Evolutionary conservation across 345 rosid species (phyloP).

Genomic region (Brassica incana): DNA sequence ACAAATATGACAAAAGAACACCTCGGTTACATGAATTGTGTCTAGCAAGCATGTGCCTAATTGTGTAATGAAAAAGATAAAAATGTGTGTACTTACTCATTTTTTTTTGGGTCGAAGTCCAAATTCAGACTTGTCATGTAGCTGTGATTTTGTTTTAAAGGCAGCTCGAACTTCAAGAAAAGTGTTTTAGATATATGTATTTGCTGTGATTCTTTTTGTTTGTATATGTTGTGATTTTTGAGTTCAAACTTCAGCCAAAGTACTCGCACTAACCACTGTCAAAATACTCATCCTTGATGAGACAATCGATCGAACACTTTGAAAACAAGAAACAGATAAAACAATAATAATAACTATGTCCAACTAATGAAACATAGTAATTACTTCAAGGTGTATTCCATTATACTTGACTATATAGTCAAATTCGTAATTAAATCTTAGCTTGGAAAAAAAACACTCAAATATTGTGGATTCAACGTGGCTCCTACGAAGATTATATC

Average conservation of each 20-base stretch:
- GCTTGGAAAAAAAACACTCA: background rate
- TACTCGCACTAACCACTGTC: background rate
- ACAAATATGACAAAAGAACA: too few relatives aligned
- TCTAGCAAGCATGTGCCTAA: too few relatives aligned
- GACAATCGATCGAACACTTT: background rate
- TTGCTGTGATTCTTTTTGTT: background rate
- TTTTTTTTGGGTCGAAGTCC: too few relatives aligned
- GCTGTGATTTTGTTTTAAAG: background rate
- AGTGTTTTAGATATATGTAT: background rate
- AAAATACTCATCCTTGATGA: background rate
- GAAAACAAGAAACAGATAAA: background rate
- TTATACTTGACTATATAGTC: constrained; percentile 21
- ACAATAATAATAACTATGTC: background rate
- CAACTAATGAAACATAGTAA: background rate
- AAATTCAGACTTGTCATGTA: too few relatives aligned
- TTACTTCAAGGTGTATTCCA: constrained; percentile 30
- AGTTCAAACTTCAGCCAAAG: background rate
- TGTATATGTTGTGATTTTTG: background rate
- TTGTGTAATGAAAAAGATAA: too few relatives aligned
- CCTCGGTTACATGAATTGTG: too few relatives aligned
- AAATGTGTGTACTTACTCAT: too few relatives aligned
- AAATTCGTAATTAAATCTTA: constrained; percentile 13
- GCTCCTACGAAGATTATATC: constrained; percentile 1
- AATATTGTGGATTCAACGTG: constrained; percentile 28
- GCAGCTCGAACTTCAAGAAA: background rate